phyloP scores from a whole-genome alignment of 1,284 basidiomycete genomes.

The Xerocomus nothofagi region DNA sequence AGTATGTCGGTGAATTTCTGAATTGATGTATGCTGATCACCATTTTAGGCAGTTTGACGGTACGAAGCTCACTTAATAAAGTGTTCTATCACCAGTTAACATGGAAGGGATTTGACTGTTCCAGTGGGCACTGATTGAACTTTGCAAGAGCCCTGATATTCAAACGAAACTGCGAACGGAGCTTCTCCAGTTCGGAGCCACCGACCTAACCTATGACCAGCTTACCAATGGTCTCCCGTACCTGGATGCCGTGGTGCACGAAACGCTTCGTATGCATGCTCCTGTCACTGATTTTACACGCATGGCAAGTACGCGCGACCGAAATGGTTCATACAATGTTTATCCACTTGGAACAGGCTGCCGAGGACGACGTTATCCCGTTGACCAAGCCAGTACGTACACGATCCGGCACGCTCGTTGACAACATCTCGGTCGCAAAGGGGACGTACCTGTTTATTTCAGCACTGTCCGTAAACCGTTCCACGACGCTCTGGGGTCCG shows the following conservation, averaged over 20 bases:
- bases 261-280: constrained; percentile 24
- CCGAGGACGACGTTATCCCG: constrained; percentile 55
- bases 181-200: constrained; percentile 19
- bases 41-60: constrained; percentile 25
- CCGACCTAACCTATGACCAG: constrained; percentile 31
- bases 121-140: constrained; percentile 36
- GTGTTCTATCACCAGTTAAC: neutral
- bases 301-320: constrained; percentile 35
- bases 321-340: neutral
- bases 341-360: constrained; percentile 31
- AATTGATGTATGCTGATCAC: neutral
- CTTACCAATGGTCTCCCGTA: constrained; percentile 27
- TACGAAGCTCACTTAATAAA: neutral
- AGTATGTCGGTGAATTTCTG: constrained; percentile 14
- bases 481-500: constrained; percentile 47
- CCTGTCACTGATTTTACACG: constrained; percentile 34
- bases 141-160: constrained; percentile 20
- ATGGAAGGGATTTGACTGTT: neutral
- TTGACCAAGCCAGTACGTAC: constrained; percentile 44
- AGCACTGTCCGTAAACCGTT: constrained; percentile 46
- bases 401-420: constrained; percentile 38
- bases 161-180: constrained; percentile 33
- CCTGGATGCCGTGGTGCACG: constrained; percentile 31
- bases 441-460: constrained; percentile 45
- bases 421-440: constrained; percentile 45